Base-by-base conservation (phyloP, 2,329 filamentous ascomycete genomes). In the Hypoxylon sp. region DNA sequence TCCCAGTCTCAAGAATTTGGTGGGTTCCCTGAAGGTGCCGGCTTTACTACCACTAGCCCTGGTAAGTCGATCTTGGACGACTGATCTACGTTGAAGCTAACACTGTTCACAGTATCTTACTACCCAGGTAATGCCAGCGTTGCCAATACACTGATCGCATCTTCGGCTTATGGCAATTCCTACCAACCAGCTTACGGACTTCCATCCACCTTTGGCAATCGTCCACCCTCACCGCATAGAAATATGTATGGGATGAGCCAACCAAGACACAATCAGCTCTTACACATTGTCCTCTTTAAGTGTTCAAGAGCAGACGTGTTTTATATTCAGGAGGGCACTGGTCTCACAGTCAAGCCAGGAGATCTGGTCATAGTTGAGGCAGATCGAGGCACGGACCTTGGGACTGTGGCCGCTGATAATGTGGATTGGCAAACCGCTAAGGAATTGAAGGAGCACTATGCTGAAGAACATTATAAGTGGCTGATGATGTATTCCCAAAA, bases 331-430 rank as follows among this genome's bases (percentile, higher is more conserved):
- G 95, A 98, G 79, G 95, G 95, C 68, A 98, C 95, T 5, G 96
- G 96, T 2, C 86, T 99, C 33, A 92, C 92, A 20, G 92, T 98
- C 60, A 96, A 95, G 75, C 90, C 91, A 17, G 96, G 96, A 33
- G 96, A 99, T 78, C 85, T 98, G 58, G 97, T 99, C 68, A 98
- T 99, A 73, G 95, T 98, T 17, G 96, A 99, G 81, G 96, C 96
- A 25, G 97, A 99, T 79, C 93, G 96, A 70, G 96, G 96, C 50
- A 97, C 94, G 22, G 97, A 99, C 78, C 87, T 99, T 37, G 97
- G 96, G 49, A 97, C 95, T 27, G 95, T 99, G 30, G 92, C 93
- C 58, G 90, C 92, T 73, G 92, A 94, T 70, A 95, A 97, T 74
- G 90, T 98, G 42, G 92, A 94, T 69, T 94, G 94, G 87, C 91